Evolutionary conservation across 1,284 basidiomycete genomes (phyloP).

Genomic region (Trichosporon faecale): DNA sequence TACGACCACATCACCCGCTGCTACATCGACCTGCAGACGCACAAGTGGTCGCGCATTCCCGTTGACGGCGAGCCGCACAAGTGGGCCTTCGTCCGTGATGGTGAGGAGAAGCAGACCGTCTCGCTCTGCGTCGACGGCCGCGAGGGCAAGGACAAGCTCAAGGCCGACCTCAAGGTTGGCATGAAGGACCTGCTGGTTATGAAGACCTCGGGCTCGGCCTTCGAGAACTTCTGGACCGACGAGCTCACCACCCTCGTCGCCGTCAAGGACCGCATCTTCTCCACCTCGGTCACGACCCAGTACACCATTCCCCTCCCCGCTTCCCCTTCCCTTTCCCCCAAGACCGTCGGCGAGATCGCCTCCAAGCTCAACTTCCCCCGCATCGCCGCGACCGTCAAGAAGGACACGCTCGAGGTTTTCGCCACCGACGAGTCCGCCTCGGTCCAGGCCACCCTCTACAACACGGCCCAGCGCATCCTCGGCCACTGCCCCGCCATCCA

Average conservation of each 20-base stretch:
- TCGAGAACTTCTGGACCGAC: conserved; percentile 77
- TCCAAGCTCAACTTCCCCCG: conserved; percentile 61
- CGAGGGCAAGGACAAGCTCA: conserved; percentile 56
- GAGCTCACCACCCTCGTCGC: conserved; percentile 76
- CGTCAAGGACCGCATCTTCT: conserved; percentile 74
- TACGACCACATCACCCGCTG: conserved; percentile 76
- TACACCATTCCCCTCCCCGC: conserved; percentile 62
- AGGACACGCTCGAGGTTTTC: conserved; percentile 75
- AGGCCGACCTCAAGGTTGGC: conserved; percentile 65
- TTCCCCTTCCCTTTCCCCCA: conserved; percentile 56
- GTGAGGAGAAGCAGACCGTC: conserved; percentile 78
- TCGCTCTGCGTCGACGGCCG: conserved; percentile 67
- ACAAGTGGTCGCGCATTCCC: conserved; percentile 80
- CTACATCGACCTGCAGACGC: conserved; percentile 71
- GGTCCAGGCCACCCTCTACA: conserved; percentile 91
- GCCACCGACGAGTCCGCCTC: conserved; percentile 83
- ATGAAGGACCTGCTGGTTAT: conserved; percentile 78
- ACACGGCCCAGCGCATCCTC: conserved; percentile 75
- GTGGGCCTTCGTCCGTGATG: conserved; percentile 82
- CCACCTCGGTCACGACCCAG: conserved; percentile 70
- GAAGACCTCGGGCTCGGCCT: conserved; percentile 84
- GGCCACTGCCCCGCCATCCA: conserved; percentile 63
- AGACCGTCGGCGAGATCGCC: conserved; percentile 55
- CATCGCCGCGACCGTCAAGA: conserved; percentile 60
- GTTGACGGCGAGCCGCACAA: conserved; percentile 61